phyloP scores from a whole-genome alignment of 2,329 filamentous ascomycete genomes.

The Paracoccidioides brasiliensis region DNA sequence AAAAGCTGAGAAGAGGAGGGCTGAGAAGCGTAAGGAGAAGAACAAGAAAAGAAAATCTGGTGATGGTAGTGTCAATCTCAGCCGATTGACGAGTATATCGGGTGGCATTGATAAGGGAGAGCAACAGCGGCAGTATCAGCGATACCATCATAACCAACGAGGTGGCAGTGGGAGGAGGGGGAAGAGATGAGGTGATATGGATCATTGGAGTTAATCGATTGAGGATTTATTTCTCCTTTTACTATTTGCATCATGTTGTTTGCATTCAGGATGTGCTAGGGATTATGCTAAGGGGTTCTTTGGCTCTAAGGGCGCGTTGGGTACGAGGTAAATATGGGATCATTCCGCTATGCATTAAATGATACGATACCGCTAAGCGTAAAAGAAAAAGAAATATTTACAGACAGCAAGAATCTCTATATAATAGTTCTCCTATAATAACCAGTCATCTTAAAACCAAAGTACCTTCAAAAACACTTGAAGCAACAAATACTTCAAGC shows the following conservation, averaged over 20 bases:
- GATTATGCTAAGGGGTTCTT: neutral
- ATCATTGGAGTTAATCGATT: neutral
- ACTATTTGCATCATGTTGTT: neutral
- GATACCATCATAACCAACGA: neutral
- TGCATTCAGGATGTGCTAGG: neutral
- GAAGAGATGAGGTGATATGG: neutral
- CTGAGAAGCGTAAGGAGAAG: neutral
- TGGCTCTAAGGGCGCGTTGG: neutral
- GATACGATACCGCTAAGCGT: too few relatives aligned
- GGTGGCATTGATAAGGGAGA: conserved; percentile 2
- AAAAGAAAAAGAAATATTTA: too few relatives aligned
- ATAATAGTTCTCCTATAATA: too few relatives aligned
- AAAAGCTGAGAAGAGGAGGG: conserved; percentile 8
- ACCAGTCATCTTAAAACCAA: too few relatives aligned
- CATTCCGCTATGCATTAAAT: too few relatives aligned
- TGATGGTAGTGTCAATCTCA: neutral
- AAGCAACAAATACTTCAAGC: too few relatives aligned
- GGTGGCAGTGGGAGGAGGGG: conserved; percentile 10
- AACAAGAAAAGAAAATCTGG: neutral
- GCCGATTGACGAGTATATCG: conserved; percentile 4
- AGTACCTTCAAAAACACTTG: too few relatives aligned
- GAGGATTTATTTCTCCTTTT: too few relatives aligned
- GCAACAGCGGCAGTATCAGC: neutral
- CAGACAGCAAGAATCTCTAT: too few relatives aligned
- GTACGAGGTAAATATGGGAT: neutral